A percentile compares a stretch with the other conserved stretches of the same genome.
Conservation (phyloP, 345 rosid species). For the Sapria himalayana region DNA sequence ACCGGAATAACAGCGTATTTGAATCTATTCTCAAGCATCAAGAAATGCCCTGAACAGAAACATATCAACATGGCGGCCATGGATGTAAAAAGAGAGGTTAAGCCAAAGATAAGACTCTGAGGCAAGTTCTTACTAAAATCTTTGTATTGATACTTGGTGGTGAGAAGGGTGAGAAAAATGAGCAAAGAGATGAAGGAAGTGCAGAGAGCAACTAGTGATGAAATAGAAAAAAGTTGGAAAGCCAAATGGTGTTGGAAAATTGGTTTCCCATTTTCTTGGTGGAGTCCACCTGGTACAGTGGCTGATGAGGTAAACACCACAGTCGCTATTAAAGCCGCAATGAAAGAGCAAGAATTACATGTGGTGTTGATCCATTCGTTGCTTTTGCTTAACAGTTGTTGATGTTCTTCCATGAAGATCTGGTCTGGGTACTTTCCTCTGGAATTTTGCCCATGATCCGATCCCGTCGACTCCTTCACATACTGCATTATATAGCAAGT, state of each 20-base stretch:
- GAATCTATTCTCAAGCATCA: slow-evolving; percentile 19
- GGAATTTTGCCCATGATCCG: slow-evolving; percentile 13
- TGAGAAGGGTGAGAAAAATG: slow-evolving; percentile 22
- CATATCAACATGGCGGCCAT: slow-evolving; percentile 22
- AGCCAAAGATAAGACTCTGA: slow-evolving; percentile 15
- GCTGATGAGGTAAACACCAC: slow-evolving; percentile 31
- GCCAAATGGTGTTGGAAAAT: slow-evolving; percentile 13
- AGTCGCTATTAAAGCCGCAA: slow-evolving; percentile 37
- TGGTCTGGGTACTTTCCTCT: slow-evolving; percentile 11
- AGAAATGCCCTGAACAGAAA: slow-evolving; percentile 38
- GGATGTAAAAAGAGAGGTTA: slow-evolving; percentile 21
- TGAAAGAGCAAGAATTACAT: slow-evolving; percentile 30
- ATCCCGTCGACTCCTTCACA: slow-evolving; percentile 23
- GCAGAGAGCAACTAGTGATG: slow-evolving; percentile 20
- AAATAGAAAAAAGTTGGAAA: slow-evolving; percentile 18
- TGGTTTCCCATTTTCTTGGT: slow-evolving; percentile 12
- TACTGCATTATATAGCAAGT: no score
- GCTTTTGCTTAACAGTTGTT: slow-evolving; percentile 14
- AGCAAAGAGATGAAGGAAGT: slow-evolving; percentile 18
- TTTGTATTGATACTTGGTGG: slow-evolving; percentile 18
- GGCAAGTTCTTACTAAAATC: slow-evolving; percentile 21
- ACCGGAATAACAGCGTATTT: slow-evolving; percentile 20
- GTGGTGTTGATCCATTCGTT: slow-evolving; percentile 28
- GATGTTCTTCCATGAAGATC: slow-evolving; percentile 19
- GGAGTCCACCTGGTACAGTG: slow-evolving; percentile 19